Evolutionary conservation across 1,284 basidiomycete species (phyloP).

Genomic region (Apiotrichum gamsii): DNA sequence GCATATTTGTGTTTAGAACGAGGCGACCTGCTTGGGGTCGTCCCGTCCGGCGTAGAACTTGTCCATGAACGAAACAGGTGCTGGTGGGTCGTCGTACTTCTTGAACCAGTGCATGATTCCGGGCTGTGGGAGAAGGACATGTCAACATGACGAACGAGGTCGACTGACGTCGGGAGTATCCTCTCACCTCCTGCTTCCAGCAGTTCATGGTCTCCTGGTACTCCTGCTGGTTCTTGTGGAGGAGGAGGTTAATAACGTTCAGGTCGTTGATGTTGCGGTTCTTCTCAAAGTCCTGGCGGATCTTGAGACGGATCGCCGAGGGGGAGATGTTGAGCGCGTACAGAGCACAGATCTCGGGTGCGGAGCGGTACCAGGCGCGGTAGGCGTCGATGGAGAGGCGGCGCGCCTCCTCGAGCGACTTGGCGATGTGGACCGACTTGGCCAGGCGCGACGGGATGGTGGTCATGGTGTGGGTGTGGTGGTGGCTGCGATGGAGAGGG

Average conservation of each 20-base stretch:
- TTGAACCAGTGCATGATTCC: slow-evolving; percentile 49
- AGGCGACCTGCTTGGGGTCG: slow-evolving; percentile 41
- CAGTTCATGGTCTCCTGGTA: slow-evolving; percentile 92
- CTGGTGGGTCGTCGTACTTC: slow-evolving; percentile 39
- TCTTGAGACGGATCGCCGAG: slow-evolving; percentile 70
- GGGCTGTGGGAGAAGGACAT: slow-evolving; percentile 24
- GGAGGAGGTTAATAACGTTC: slow-evolving; percentile 76
- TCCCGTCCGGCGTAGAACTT: slow-evolving; percentile 47
- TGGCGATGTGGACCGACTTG: slow-evolving; percentile 58
- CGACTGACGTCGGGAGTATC: no score
- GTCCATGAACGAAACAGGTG: slow-evolving; percentile 47
- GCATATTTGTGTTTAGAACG: slow-evolving; percentile 27
- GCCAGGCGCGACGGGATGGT: slow-evolving; percentile 90
- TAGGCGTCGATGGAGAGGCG: slow-evolving; percentile 71
- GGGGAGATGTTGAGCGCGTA: slow-evolving; percentile 81
- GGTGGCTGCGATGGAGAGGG: background rate
- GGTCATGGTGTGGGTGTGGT: slow-evolving; percentile 53
- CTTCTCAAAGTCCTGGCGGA: slow-evolving; percentile 81
- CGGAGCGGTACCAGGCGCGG: slow-evolving; percentile 84
- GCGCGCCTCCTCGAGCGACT: slow-evolving; percentile 62
- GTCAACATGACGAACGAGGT: background rate
- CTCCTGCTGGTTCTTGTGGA: slow-evolving; percentile 80
- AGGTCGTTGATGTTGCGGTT: slow-evolving; percentile 74
- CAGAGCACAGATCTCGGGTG: slow-evolving; percentile 77
- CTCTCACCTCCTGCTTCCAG: slow-evolving; percentile 68